Conservation (phyloP, 2,329 filamentous ascomycete species). For the Penicillium sp. region DNA sequence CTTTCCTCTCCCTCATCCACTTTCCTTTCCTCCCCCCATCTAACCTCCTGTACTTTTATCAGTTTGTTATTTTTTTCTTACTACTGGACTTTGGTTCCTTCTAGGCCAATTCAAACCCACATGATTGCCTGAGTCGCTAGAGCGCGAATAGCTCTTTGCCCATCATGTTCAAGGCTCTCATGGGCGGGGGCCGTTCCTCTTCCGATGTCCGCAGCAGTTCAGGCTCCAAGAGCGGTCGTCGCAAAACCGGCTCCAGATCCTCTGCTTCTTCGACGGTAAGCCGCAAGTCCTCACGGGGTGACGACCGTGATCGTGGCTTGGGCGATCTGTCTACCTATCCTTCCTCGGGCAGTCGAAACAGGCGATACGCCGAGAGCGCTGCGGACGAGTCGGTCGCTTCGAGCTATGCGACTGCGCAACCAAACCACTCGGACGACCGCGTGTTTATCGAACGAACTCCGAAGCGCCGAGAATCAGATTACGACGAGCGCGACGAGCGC, state of each 20-base stretch:
- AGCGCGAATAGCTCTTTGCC: slow-evolving; percentile 34
- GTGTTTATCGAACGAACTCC: slow-evolving; percentile 36
- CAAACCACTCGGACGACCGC: slow-evolving; percentile 34
- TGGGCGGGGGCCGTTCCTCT: slow-evolving; percentile 43
- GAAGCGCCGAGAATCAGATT: slow-evolving; percentile 33
- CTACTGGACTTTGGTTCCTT: slow-evolving; percentile 1
- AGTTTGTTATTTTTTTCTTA: slow-evolving; percentile 20
- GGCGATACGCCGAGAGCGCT: slow-evolving; percentile 33
- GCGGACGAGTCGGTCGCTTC: slow-evolving; percentile 40
- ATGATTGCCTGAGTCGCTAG: slow-evolving; percentile 33
- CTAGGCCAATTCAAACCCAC: slow-evolving; percentile 25
- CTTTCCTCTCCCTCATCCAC: slow-evolving; percentile 12
- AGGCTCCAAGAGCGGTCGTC: slow-evolving; percentile 39
- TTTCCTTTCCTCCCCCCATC: slow-evolving; percentile 10
- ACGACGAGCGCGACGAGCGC: slow-evolving; percentile 28
- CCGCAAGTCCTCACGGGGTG: slow-evolving; percentile 50
- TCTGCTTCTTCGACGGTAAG: slow-evolving; percentile 36
- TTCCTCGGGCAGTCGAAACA: slow-evolving; percentile 31
- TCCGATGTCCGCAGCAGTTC: slow-evolving; percentile 40
- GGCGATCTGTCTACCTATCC: slow-evolving; percentile 39
- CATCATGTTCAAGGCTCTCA: slow-evolving; percentile 46
- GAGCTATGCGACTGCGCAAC: slow-evolving; percentile 47
- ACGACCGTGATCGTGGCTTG: slow-evolving; percentile 51
- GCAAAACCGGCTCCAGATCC: slow-evolving; percentile 38
- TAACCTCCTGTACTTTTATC: slow-evolving; percentile 14